Evolutionary conservation across 192 early-diverging fungal genomes (phyloP), one percentile per base, ranked within the genome.

Genomic region (Phycomyces blakesleeanus): DNA sequence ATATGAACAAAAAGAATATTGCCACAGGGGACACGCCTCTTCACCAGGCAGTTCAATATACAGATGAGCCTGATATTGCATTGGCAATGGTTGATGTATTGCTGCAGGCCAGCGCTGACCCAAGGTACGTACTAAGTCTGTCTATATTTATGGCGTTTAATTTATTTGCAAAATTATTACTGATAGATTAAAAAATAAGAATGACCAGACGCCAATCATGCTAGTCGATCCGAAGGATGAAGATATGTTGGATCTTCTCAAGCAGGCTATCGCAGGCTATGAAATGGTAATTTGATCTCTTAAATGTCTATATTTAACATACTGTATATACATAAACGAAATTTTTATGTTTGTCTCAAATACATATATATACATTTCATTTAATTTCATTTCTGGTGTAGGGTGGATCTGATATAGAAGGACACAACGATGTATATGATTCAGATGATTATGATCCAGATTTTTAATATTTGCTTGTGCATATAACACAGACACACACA

Each of bases 11-110:
- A 47, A 27, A 57, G 25, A 61, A 60, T 24, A 4, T 51, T 34
- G 29, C 29, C 10, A 51, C 49, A 51, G 74, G 68, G 9, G 78
- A 89, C 49, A 91, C 89, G 6, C 85, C 89, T 21, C 75, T 91
- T 14, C 88, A 89, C 72, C 78, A 82, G 53, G 89, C 87, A 22
- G 82, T 88, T 29, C 71, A 64, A 40, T 83, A 83, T 60, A 64
- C 67, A 12, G 69, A 79, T 20, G 83, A 84, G 61, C 72, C 80
- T 15, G 78, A 82, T 14, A 63, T 67, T 15, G 82, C 82, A 14
- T 67, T 87, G n/a, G 78, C 76, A 12, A 87, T 89, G 56, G 83
- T 82, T 22, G 74, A 80, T 62, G 65, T 82, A 51, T 70, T 89
- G 20, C 21, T 85, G n/a, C 66, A 67, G 1, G 76, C 75, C 27